Evolutionary conservation across 73 alveolate species (phyloP).

Genomic region (Paramecium bursaria): DNA sequence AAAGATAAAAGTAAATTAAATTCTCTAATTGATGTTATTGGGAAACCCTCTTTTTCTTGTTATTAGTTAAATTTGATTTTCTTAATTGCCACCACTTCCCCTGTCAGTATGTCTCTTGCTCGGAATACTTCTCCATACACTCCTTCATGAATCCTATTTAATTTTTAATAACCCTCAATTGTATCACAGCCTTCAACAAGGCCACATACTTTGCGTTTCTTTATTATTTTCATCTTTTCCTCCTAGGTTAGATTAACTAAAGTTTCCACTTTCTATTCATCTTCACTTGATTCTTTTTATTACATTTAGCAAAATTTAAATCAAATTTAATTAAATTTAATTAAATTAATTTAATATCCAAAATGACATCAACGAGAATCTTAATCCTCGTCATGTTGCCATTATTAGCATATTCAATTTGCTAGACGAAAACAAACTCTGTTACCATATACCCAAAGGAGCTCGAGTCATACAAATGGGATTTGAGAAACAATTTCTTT

Average conservation of each 20-base stretch:
- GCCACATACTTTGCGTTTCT: slow-evolving; percentile 69
- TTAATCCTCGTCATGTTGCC: no score
- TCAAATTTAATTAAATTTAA: no score
- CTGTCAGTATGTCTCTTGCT: slow-evolving; percentile 84
- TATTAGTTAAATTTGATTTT: slow-evolving; percentile 82
- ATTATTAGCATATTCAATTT: no score
- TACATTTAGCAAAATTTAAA: no score
- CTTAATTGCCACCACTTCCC: slow-evolving; percentile 88
- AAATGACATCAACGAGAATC: no score
- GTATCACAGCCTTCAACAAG: slow-evolving; percentile 73
- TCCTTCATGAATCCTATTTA: slow-evolving; percentile 88
- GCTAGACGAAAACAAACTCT: not conserved
- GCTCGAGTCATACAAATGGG: slow-evolving; percentile 28
- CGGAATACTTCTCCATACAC: slow-evolving; percentile 96
- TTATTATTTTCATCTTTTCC: slow-evolving; percentile 49
- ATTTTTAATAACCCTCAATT: slow-evolving; percentile 71
- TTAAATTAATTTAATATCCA: no score
- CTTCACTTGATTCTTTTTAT: slow-evolving; percentile 28
- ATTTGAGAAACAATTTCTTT: slow-evolving; percentile 39
- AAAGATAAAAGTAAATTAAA: slow-evolving; percentile 86
- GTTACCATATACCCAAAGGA: slow-evolving; percentile 1
- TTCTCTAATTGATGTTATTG: slow-evolving; percentile 96
- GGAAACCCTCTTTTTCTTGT: slow-evolving; percentile 96
- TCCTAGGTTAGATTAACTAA: slow-evolving; percentile 28
- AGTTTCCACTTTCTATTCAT: not conserved